Percentiles rank a stretch among this genome's conserved stretches.
phyloP scores from a whole-genome alignment of 257 asterid genomes.

The Solanum chiquidenum region DNA sequence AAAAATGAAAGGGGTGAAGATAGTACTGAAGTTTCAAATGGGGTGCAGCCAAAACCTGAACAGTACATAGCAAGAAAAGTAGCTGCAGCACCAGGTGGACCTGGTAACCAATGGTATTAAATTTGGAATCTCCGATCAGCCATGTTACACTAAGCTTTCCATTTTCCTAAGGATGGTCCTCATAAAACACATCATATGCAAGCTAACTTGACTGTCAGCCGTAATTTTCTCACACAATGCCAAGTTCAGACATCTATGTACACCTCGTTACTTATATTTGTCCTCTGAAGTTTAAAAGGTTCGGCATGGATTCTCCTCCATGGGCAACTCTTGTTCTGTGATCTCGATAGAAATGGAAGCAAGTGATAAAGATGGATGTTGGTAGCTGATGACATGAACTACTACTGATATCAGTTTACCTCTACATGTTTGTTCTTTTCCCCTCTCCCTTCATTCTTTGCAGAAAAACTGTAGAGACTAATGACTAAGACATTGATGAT shows the following conservation, averaged over 20 bases:
- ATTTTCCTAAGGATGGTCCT: background rate
- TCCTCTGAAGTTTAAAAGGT: background rate
- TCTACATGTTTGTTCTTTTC: background rate
- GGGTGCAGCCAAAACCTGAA: conserved; percentile 30
- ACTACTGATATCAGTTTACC: background rate
- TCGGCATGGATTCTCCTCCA: background rate
- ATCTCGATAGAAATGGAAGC: background rate
- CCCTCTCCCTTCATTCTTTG: background rate
- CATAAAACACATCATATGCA: background rate
- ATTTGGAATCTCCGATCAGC: background rate
- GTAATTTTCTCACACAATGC: background rate
- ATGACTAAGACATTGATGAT: background rate
- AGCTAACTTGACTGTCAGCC: background rate
- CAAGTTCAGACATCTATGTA: background rate
- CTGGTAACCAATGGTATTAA: conserved; percentile 36
- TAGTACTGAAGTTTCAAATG: conserved; percentile 17
- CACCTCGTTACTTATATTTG: background rate
- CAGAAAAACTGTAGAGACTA: background rate
- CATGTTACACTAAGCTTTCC: background rate
- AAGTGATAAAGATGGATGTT: background rate
- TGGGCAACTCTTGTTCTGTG: background rate
- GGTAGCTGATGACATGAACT: background rate
- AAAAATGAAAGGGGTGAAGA: conserved; percentile 35
- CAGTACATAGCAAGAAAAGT: conserved; percentile 38
- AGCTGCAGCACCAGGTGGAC: conserved; percentile 38